phyloP scores from a whole-genome alignment of 306 rosid genomes.

The Gastrolobium bilobum region DNA sequence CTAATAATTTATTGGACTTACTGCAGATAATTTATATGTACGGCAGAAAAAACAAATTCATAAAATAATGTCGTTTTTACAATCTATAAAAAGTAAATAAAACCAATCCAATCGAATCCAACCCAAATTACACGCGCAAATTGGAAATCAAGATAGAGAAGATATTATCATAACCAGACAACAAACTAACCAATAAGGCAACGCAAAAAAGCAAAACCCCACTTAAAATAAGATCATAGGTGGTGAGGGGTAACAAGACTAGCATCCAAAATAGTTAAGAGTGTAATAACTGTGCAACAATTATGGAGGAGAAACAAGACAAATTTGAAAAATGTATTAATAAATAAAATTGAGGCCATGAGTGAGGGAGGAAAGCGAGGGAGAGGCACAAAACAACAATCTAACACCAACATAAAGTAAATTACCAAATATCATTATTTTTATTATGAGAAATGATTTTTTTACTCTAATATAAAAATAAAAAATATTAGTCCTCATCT shows the following conservation, averaged over 20 bases:
- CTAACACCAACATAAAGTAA: not conserved
- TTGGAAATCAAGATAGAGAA: not conserved
- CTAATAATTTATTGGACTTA: too few relatives aligned
- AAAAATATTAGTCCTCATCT: too few relatives aligned
- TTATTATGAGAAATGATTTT: too few relatives aligned
- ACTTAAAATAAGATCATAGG: conserved; percentile 31
- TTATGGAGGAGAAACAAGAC: conserved; percentile 31
- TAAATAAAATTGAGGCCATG: conserved; percentile 4
- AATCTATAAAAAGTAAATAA: not conserved
- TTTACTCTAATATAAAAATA: too few relatives aligned
- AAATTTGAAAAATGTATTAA: conserved; percentile 17
- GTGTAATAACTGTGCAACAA: conserved; percentile 29
- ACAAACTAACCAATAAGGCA: conserved; percentile 17
- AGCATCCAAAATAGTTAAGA: conserved; percentile 43
- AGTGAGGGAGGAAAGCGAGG: not conserved
- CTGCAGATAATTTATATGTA: too few relatives aligned
- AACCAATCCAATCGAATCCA: not conserved
- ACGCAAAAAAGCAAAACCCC: not conserved
- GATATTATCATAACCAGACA: not conserved
- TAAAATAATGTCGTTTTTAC: not conserved
- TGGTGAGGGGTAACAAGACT: conserved; percentile 1
- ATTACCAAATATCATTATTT: not conserved
- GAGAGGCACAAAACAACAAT: conserved; percentile 10
- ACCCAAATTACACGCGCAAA: not conserved
- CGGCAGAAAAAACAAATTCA: too few relatives aligned